Evolutionary conservation across 176 grass and related monocot genomes (phyloP), one percentile per base, ranked within the genome.

Genomic region (Juncus inflexus): DNA sequence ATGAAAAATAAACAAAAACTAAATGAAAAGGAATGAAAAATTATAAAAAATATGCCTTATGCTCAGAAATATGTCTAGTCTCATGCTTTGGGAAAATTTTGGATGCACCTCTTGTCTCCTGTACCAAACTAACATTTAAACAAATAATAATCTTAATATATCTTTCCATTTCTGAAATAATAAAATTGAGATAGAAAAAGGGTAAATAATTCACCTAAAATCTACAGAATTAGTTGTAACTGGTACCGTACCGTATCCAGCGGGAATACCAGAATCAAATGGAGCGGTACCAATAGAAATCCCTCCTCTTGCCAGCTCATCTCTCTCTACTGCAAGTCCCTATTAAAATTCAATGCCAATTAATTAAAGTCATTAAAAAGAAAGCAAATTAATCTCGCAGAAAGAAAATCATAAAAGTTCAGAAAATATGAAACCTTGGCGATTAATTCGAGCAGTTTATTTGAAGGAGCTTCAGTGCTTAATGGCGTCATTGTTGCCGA

Each of bases 61-160:
- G 94, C 61, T 97, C 94, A 19, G 94, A 97, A 55, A 97, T 57
- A 60, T 91, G 88, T 54, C 72, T 83, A 35, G 61, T 81, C 62
- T 89, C 94, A 9, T 97, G 88, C 75, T 89, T 97, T 66, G 84
- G 71, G 12, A 97, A 97, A 72, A 62, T 89, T 79, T 91, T 97
- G 69, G 85, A 89, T 57, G 88, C 66, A 50, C 83, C 88, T 75
- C 73, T 97, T 9, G 79, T 77, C 52, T 89, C 80, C 75, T 89
- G 94, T 58, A 78, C 38, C 40, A 53, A 50, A 58, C 65, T 70
- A 15, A 69, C 13, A 15, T 53, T 66, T n/a, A n/a, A 52, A 19
- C n/a, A 59, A 66, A 12, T 38, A 0, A 42, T 45, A 73, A 59
- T 59, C 9, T 37, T 41, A 60, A 47, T 42, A 28, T 28, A 28